Percentiles rank a stretch among this genome's conserved stretches.
phyloP scores from a whole-genome alignment of 192 early-diverging fungal genomes.

The Backusella australiensis region DNA sequence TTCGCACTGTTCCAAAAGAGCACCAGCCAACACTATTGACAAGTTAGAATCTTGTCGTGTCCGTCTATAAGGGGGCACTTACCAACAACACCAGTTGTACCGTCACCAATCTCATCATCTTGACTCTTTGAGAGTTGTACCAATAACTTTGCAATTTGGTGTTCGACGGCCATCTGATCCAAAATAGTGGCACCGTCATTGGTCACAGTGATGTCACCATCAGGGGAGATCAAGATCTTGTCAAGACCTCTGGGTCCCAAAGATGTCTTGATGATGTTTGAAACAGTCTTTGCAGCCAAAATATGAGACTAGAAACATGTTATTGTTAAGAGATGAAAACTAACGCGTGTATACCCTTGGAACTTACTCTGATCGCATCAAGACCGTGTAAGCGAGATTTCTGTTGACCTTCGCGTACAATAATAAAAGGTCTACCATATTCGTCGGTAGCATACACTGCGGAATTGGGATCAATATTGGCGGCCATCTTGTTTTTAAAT shows the following conservation, averaged over 20 bases:
- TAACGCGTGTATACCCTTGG: not conserved
- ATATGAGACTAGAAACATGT: slow-evolving; percentile 81
- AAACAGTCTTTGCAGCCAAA: slow-evolving; percentile 94
- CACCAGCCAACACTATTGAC: slow-evolving; percentile 87
- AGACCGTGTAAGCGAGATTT: slow-evolving; percentile 88
- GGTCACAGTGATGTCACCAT: slow-evolving; percentile 98
- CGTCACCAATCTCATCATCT: slow-evolving; percentile 99
- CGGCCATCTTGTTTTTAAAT: slow-evolving; percentile 17
- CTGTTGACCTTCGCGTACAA: slow-evolving; percentile 94
- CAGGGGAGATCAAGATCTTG: slow-evolving; percentile 99
- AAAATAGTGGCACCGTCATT: slow-evolving; percentile 99
- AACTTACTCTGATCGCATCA: slow-evolving; percentile 90
- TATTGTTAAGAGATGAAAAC: not conserved
- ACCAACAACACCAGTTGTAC: slow-evolving; percentile 99
- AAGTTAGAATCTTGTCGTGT: no score
- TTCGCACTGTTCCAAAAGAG: slow-evolving; percentile 96
- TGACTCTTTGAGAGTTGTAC: slow-evolving; percentile 97
- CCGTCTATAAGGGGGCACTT: slow-evolving; percentile 20
- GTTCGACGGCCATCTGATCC: slow-evolving; percentile 96
- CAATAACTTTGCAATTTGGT: slow-evolving; percentile 98
- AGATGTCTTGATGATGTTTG: slow-evolving; percentile 97
- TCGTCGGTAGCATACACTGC: slow-evolving; percentile 95
- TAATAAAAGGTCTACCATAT: slow-evolving; percentile 98
- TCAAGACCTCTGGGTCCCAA: slow-evolving; percentile 97
- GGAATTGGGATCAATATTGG: slow-evolving; percentile 38